phyloP scores from a whole-genome alignment of 1,284 basidiomycete genomes.

The Hypsizygus ulmarius region DNA sequence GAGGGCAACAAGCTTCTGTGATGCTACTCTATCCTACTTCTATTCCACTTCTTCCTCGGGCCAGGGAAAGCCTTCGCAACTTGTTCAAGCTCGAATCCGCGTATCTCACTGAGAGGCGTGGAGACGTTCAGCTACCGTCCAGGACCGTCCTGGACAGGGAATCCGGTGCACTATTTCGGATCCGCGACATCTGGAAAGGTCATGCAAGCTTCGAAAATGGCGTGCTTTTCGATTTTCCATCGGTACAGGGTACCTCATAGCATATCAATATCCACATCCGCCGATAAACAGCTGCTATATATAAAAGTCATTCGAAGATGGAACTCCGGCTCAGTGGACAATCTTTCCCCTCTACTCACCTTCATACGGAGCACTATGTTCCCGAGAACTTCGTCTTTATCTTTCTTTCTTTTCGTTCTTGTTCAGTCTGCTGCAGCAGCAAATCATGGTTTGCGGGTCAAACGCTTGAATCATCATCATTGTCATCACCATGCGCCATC shows the following conservation, averaged over 20 bases:
- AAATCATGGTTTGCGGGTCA: conserved; percentile 7
- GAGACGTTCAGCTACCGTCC: too few relatives aligned
- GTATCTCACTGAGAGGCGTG: conserved; percentile 5
- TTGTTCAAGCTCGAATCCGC: conserved; percentile 10
- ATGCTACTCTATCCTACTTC: background rate
- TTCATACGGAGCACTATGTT: conserved; percentile 5
- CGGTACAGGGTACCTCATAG: conserved; percentile 6
- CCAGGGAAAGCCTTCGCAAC: background rate
- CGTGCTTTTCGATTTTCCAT: conserved; percentile 7
- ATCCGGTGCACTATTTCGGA: too few relatives aligned
- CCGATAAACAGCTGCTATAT: conserved; percentile 10
- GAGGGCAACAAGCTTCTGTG: background rate
- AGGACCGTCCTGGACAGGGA: too few relatives aligned
- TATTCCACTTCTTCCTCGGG: conserved; percentile 12
- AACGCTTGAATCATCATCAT: conserved; percentile 13
- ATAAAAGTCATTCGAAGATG: conserved; percentile 4
- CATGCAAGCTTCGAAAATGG: too few relatives aligned
- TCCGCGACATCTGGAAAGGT: too few relatives aligned
- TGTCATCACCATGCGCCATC: conserved; percentile 3
- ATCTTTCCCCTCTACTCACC: background rate
- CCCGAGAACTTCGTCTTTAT: background rate
- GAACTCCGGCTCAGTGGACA: background rate
- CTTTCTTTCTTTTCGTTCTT: conserved; percentile 1
- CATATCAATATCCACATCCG: conserved; percentile 7
- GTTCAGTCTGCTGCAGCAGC: conserved; percentile 4